Evolutionary conservation across 306 rosid species (phyloP), one percentile per base, ranked within the genome.

Genomic region (Arachis hypogaea): DNA sequence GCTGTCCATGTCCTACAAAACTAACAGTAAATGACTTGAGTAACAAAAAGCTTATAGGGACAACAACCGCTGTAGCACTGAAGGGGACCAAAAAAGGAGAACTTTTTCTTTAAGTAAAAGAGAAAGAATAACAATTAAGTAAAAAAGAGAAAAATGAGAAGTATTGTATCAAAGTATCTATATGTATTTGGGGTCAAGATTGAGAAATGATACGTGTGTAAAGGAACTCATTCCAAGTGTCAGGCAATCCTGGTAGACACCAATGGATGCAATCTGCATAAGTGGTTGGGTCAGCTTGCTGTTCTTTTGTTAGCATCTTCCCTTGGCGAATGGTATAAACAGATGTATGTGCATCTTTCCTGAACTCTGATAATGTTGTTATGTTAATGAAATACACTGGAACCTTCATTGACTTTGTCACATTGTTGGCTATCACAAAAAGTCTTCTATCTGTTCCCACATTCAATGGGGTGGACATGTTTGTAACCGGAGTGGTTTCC

Each of bases 251-350:
- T 0, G 98, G 99, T 14, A 95, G 85, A 62, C 99, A 95, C 99
- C 99, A 92, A 54, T 95, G 99, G 72, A 95, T 95, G 51, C 99
- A 95, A 74, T 95, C 99, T 2, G 99, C 99, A 36, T 87, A 92
- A 33, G 87, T 95, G 36, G 85, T 68, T 0, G 98, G 99, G 67
- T 95, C 98, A 4, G 99, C 89, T 62, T 95, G 96, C 50, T 95
- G 99, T 46, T 90, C 97, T 6, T 84, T 82, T 5, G 96, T 90
- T 38, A 95, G 59, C 97, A 95, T 85, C 50, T 95, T 92, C 43
- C 99, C 99, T 56, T 95, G 99, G 0, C 98, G 87, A 44, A 95
- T 95, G 59, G 99, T 95, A 59, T 90, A 42, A 50, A 95, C 97
- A 2, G 99, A 92, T 30, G 99, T 95, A 44, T 92, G 99, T 36